Conservation (phyloP, 2,329 filamentous ascomycete genomes). For the Paraconiothyrium brasiliense region DNA sequence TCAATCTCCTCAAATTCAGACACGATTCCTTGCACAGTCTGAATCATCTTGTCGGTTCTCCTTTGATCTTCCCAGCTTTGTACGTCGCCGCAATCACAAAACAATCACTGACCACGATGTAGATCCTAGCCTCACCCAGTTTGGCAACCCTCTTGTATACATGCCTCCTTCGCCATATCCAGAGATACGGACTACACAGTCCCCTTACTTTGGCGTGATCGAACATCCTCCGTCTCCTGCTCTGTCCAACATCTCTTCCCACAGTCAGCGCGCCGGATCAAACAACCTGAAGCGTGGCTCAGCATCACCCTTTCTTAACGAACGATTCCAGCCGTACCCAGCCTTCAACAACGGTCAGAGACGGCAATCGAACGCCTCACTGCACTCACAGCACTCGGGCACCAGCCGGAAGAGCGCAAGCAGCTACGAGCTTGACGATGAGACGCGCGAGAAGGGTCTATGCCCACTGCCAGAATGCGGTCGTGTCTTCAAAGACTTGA, state of each 20-base stretch:
- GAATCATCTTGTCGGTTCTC: slow-evolving; percentile 55
- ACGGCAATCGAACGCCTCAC: slow-evolving; percentile 75
- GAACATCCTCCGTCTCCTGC: slow-evolving; percentile 69
- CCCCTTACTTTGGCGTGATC: slow-evolving; percentile 54
- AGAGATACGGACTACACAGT: slow-evolving; percentile 51
- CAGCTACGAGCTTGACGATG: slow-evolving; percentile 51
- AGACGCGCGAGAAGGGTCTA: slow-evolving; percentile 72
- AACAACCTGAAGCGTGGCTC: slow-evolving; percentile 61
- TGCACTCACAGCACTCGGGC: slow-evolving; percentile 71
- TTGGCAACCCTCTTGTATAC: slow-evolving; percentile 51
- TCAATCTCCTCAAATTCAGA: slow-evolving; percentile 29
- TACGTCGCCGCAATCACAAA: neutral
- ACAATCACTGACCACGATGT: slow-evolving; percentile 23
- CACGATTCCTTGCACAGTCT: slow-evolving; percentile 31
- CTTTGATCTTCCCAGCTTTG: slow-evolving; percentile 26
- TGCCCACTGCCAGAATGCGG: slow-evolving; percentile 88
- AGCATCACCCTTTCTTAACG: slow-evolving; percentile 73
- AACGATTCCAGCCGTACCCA: slow-evolving; percentile 64
- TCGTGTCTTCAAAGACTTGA: slow-evolving; percentile 87
- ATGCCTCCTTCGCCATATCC: slow-evolving; percentile 53
- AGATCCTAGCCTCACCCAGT: slow-evolving; percentile 69
- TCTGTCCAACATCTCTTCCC: slow-evolving; percentile 63
- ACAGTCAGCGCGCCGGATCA: slow-evolving; percentile 54
- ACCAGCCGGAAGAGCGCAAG: slow-evolving; percentile 61
- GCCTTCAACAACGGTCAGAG: slow-evolving; percentile 59